Percentiles rank a stretch among this genome's conserved stretches.
These are phyloP conservation scores for Aspergillus candidus DNA, from an alignment of 2,329 filamentous ascomycete genomes.

Conservation along the genomic window DNA sequence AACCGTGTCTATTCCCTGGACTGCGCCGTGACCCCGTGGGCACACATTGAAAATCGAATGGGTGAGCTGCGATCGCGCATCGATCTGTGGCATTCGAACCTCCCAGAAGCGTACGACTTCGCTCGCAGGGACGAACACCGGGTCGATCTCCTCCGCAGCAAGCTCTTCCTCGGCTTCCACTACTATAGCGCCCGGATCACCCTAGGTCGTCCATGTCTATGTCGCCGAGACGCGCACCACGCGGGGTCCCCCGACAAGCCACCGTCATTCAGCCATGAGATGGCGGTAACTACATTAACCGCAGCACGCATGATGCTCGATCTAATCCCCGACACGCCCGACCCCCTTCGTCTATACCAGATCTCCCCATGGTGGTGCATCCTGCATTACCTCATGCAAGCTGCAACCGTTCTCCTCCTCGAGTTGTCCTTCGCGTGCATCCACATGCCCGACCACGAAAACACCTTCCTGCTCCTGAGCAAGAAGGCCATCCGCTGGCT, in stretches of 20 bases:
- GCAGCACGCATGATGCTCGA: conserved; percentile 35
- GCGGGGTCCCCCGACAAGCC: conserved; percentile 15
- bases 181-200: conserved; percentile 42
- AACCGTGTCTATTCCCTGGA: conserved; percentile 39
- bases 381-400: conserved; percentile 42
- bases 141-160: conserved; percentile 30
- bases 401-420: conserved; percentile 40
- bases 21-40: conserved; percentile 35
- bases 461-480: conserved; percentile 27
- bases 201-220: conserved; percentile 43
- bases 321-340: conserved; percentile 39
- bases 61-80: conserved; percentile 32
- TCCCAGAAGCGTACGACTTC: conserved; percentile 36
- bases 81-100: conserved; percentile 34
- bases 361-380: conserved; percentile 42
- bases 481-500: conserved; percentile 43
- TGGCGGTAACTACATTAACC: conserved; percentile 35
- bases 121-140: conserved; percentile 26
- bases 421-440: conserved; percentile 41
- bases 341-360: conserved; percentile 35
- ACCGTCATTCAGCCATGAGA: conserved; percentile 33
- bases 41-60: conserved; percentile 37
- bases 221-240: conserved; percentile 35
- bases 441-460: conserved; percentile 39
- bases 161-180: conserved; percentile 38